These are phyloP conservation scores for Lactarius tabidus DNA, from an alignment of 768 basidiomycete genomes.

Conservation along the genomic window DNA sequence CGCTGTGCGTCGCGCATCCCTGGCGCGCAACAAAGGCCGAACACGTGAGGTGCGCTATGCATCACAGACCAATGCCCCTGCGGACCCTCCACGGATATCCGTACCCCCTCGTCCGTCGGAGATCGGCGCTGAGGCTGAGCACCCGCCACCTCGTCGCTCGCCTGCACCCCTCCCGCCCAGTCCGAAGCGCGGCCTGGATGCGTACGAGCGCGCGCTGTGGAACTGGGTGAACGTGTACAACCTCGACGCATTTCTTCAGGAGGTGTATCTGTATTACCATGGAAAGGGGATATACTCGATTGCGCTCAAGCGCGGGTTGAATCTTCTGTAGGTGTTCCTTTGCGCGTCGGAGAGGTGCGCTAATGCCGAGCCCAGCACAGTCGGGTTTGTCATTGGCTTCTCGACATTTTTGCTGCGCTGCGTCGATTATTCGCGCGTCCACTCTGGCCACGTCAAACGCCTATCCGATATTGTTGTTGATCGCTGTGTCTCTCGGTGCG, in stretches of 20 bases:
- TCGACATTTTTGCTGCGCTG: constrained; percentile 95
- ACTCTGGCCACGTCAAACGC: constrained; percentile 57
- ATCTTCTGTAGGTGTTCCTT: constrained; percentile 73
- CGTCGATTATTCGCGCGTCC: constrained; percentile 84
- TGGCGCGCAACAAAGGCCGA: constrained; percentile 38
- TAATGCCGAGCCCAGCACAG: constrained; percentile 59
- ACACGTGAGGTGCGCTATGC: constrained; percentile 31
- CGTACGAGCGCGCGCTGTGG: constrained; percentile 92
- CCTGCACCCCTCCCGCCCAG: constrained; percentile 33
- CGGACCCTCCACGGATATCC: constrained; percentile 44
- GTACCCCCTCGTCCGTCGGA: constrained; percentile 66
- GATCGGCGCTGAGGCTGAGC: constrained; percentile 43
- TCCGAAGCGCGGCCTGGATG: constrained; percentile 68
- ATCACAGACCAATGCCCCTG: background rate
- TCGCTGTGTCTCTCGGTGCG: constrained; percentile 81
- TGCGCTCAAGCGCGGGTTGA: constrained; percentile 83
- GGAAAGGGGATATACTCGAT: constrained; percentile 97
- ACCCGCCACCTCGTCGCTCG: constrained; percentile 25
- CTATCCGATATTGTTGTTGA: constrained; percentile 80
- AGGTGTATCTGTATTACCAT: constrained; percentile 94
- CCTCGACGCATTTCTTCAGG: constrained; percentile 90
- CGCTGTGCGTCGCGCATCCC: constrained; percentile 27
- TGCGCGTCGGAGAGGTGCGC: constrained; percentile 26
- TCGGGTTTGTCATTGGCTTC: constrained; percentile 97
- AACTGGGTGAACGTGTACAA: constrained; percentile 99